Percentiles rank a stretch among this genome's conserved stretches.
Conservation (phyloP, 75 land plant species). For the Gnetum montanum region DNA sequence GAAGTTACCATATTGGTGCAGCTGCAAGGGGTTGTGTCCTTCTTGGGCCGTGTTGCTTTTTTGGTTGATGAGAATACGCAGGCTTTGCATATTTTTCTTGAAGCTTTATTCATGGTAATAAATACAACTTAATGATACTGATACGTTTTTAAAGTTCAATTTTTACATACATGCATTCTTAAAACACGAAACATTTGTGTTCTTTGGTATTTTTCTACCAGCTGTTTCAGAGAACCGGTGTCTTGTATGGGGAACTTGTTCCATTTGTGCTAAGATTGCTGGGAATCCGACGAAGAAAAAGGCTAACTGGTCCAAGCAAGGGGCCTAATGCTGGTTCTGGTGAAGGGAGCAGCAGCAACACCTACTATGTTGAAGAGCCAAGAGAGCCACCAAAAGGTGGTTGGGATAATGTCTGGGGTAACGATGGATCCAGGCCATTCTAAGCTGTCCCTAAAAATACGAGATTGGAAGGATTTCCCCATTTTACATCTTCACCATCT, state of each 20-base stretch:
- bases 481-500: no score
- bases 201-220: constrained; percentile 7
- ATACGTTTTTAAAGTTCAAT: not conserved
- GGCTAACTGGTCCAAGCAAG: constrained; percentile 15
- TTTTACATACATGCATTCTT: not conserved
- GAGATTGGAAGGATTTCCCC: no score
- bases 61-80: constrained; percentile 89
- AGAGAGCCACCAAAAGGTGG: constrained; percentile 20
- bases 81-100: constrained; percentile 84
- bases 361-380: constrained; percentile 34
- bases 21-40: constrained; percentile 74
- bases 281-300: constrained; percentile 50
- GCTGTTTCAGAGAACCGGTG: constrained; percentile 79
- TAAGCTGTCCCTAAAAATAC: not conserved
- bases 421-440: not conserved
- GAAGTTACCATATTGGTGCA: constrained; percentile 17
- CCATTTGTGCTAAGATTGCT: constrained; percentile 77
- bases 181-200: not conserved
- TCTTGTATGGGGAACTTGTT: constrained; percentile 84
- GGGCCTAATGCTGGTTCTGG: constrained; percentile 31
- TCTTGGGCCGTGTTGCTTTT: constrained; percentile 79
- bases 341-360: constrained; percentile 16
- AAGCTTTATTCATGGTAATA: constrained; percentile 88
- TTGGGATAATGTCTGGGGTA: constrained; percentile 53
- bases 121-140: not conserved